Evolutionary conservation across 306 rosid genomes (phyloP), one percentile per base, ranked within the genome.

Genomic region (Citrullus amarus): DNA sequence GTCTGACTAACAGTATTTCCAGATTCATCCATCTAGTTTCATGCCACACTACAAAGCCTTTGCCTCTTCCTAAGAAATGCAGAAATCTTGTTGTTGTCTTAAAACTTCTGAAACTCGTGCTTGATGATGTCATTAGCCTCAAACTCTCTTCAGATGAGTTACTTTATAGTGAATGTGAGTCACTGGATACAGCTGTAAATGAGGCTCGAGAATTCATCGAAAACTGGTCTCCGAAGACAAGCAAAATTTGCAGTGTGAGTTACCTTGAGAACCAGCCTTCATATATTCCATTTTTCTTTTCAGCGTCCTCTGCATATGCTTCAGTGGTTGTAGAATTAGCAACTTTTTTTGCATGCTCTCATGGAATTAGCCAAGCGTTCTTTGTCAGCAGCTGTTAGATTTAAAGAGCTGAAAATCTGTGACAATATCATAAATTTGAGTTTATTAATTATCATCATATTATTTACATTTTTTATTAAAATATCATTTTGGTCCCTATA

Each of bases 11-110:
- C 89, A 91, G 96, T 85, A 92, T 89, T 78, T 87, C 97, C 80
- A 89, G 98, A 72, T 91, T 95, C 82, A 83, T 92, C 86, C 97
- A 82, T 84, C 89, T 92, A 65, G 93, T 91, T 82, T 92, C 97
- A 66, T 88, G 96, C 89, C 97, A 88, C 53, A 75, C 82, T 67
- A 65, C 82, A 51, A 95, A 87, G 78, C 85, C 80, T 74, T 22
- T 82, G 81, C 92, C 93, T 71, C 81, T 95, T 82, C 91, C 88
- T 86, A 91, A 87, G 85, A 87, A 84, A 71, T 91, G 80, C 82
- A 85, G 62, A 85, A 82, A 82, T 81, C 79, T 91, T 84, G 87
- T 79, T 79, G 89, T 85, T 75, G 91, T 87, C 56, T 76, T 95
- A 77, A 91, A 92, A 91, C 85, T 73, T 83, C 81, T 95, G 86